These are phyloP conservation scores for Pulveroboletus sp. DNA, from an alignment of 768 basidiomycete species.

Conservation along the genomic window DNA sequence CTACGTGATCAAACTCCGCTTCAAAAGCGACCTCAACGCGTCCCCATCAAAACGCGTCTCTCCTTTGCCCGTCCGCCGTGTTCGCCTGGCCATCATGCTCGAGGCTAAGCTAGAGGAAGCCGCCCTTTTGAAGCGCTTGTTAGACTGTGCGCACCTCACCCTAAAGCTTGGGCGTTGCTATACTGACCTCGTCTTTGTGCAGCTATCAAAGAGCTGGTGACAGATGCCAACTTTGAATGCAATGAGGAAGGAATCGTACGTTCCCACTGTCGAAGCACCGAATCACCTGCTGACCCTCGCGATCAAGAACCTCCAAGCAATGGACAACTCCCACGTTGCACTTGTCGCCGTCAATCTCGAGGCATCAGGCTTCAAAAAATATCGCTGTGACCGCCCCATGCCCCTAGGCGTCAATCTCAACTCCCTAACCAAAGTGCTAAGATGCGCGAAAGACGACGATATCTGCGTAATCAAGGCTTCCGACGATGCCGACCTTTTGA, in stretches of 20 bases:
- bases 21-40: conserved; percentile 31
- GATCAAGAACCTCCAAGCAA: conserved; percentile 82
- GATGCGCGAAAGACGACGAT: conserved; percentile 96
- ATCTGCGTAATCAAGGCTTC: conserved; percentile 84
- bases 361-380: conserved; percentile 74
- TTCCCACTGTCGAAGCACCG: neutral
- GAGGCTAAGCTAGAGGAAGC: conserved; percentile 92
- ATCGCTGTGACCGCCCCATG: conserved; percentile 94
- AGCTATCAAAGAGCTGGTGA: conserved; percentile 98
- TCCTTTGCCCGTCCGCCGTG: conserved; percentile 1
- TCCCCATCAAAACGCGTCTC: conserved; percentile 19
- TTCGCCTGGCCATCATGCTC: conserved; percentile 47
- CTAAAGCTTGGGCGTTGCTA: neutral
- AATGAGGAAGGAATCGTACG: conserved; percentile 88
- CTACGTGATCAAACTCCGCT: conserved; percentile 31
- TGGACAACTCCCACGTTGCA: conserved; percentile 99
- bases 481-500: conserved; percentile 86
- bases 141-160: conserved; percentile 67
- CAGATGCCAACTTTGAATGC: conserved; percentile 97
- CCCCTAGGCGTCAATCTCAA: conserved; percentile 83
- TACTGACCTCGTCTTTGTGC: conserved; percentile 8
- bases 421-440: conserved; percentile 90
- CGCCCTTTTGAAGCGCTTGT: conserved; percentile 82
- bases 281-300: neutral
- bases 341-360: conserved; percentile 86